Conservation (phyloP, 176 grass and related monocot species). For the Oryza officinalis region DNA sequence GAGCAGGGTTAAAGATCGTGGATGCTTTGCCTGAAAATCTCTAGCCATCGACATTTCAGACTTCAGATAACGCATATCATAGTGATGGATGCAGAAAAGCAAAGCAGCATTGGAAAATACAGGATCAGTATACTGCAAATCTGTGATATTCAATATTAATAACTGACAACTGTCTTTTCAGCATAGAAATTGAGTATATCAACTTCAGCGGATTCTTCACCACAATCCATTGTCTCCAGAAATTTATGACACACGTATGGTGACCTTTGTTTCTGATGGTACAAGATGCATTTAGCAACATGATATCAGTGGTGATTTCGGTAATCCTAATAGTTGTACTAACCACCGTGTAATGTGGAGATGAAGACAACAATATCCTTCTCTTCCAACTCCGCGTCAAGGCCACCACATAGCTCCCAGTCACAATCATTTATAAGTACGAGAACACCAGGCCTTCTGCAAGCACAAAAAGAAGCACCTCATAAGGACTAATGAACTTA, state of each 20-base stretch:
- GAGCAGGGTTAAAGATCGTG: not conserved
- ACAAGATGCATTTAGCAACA: constrained; percentile 1
- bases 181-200: not conserved
- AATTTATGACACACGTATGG: not conserved
- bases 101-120: not conserved
- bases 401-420: constrained; percentile 77
- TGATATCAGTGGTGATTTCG: not conserved
- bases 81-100: not conserved
- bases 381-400: constrained; percentile 82
- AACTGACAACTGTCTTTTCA: not conserved
- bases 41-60: not conserved
- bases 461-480: not conserved
- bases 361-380: constrained; percentile 92
- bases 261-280: not conserved
- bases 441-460: constrained; percentile 90
- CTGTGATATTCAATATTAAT: not conserved
- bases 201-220: not conserved
- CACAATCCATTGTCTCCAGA: not conserved
- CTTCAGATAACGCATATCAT: not conserved
- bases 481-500: not conserved
- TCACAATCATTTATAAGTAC: constrained; percentile 88
- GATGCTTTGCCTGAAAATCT: not conserved
- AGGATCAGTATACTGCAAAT: not conserved
- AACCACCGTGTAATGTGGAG: constrained; percentile 90
- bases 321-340: constrained; percentile 7